Percentiles rank a stretch among this genome's conserved stretches.
Conservation (phyloP, 2,329 filamentous ascomycete genomes). For the Trichophyton mentagrophytes region DNA sequence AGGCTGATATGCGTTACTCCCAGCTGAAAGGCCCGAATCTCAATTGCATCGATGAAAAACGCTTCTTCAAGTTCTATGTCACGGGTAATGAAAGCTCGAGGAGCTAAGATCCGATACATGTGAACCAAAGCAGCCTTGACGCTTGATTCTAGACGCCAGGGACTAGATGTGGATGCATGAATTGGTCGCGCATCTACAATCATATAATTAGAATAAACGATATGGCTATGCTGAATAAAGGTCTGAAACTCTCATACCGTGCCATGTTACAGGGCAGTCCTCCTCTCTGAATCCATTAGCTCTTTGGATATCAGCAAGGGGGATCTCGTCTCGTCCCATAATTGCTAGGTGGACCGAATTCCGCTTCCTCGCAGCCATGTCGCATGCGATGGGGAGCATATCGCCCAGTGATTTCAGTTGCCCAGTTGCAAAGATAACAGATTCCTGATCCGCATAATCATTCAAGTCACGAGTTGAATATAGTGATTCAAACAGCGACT, state of each 20-base stretch:
- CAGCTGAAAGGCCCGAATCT: conserved; percentile 40
- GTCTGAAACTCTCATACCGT: conserved; percentile 37
- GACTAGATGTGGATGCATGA: conserved; percentile 54
- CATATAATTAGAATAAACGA: neutral
- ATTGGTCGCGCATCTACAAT: conserved; percentile 60
- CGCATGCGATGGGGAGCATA: conserved; percentile 70
- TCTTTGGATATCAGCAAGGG: conserved; percentile 54
- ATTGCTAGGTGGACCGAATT: conserved; percentile 74
- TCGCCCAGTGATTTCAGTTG: conserved; percentile 59
- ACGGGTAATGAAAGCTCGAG: conserved; percentile 65
- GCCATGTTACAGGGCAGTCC: conserved; percentile 53
- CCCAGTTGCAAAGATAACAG: conserved; percentile 67
- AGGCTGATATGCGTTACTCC: conserved; percentile 60
- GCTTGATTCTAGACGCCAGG: conserved; percentile 54
- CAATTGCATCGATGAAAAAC: conserved; percentile 52
- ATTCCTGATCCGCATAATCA: conserved; percentile 44
- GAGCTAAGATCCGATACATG: conserved; percentile 60
- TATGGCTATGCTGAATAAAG: neutral
- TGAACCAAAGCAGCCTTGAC: conserved; percentile 55
- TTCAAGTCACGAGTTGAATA: conserved; percentile 47
- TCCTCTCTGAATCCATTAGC: conserved; percentile 64
- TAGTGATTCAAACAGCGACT: conserved; percentile 50
- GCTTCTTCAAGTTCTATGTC: conserved; percentile 51
- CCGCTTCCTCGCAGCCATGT: conserved; percentile 58
- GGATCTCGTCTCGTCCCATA: conserved; percentile 59